Conservation (phyloP, 2,329 filamentous ascomycete genomes). For the Penicillium sp. region DNA sequence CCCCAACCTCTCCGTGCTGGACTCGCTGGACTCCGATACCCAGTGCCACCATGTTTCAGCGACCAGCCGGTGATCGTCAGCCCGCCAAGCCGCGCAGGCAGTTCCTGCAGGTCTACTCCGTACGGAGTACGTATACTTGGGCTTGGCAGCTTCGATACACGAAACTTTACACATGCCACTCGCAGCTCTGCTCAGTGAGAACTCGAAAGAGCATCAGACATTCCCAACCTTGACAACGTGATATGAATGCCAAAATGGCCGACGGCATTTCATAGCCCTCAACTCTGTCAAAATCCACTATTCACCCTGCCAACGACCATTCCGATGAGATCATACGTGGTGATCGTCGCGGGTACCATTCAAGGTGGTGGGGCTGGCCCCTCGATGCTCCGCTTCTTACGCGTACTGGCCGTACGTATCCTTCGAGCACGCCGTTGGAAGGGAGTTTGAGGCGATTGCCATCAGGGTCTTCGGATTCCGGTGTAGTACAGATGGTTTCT, state of each 20-base stretch:
- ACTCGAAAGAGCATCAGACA: not conserved
- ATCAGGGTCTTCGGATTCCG: not conserved
- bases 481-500: not conserved
- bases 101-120: constrained; percentile 1
- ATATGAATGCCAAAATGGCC: too few species aligned
- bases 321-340: constrained; percentile 3
- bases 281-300: not conserved
- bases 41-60: constrained; percentile 6
- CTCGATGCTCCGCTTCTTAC: constrained; percentile 3
- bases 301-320: constrained; percentile 3
- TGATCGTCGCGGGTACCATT: not conserved
- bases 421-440: not conserved
- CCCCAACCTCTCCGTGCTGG: not conserved
- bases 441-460: not conserved
- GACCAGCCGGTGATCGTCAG: not conserved
- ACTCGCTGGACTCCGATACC: not conserved
- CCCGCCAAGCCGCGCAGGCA: not conserved
- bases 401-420: constrained; percentile 4
- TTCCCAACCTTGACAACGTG: not conserved
- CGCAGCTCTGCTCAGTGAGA: not conserved
- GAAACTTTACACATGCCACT: not conserved
- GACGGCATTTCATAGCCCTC: not conserved
- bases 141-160: not conserved
- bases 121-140: constrained; percentile 11
- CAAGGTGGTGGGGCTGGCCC: not conserved